Base-by-base conservation (phyloP, 176 grass and related monocot species). In the Avena sativa region DNA sequence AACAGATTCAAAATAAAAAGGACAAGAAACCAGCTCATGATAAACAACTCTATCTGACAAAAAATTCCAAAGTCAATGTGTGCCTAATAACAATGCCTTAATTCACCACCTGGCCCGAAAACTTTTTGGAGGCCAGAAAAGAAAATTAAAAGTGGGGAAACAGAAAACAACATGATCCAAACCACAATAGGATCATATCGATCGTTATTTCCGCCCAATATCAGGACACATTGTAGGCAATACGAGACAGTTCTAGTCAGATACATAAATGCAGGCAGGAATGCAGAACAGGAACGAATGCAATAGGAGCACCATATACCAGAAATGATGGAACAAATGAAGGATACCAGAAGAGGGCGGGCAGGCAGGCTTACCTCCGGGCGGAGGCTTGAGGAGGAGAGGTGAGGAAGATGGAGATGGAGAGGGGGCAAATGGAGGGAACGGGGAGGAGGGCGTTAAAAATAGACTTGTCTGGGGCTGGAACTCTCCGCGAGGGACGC, bases 331-430 rank as follows among this genome's bases (percentile, higher is more conserved):
- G 68, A 61, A 34, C 1, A 16, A 25, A 63, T 2, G 53, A 43
- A 43, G 40, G 40, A 43, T 43, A 43, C 5, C 40, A 43, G 40
- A 6, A 43, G 6, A 43, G 40, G 40, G 40, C 5, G 40, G 40
- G 19, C 49, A 76, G 74, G 25, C 1, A 30, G 23, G 61, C 79
- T 23, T 85, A 89, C 87, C 87, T 85, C 82, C 57, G 56, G 71
- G 87, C 84, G 82, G 82, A 85, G 76, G 76, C 57, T 85, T 49
- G 36, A 38, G 34, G 87, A 75, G 76, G 46, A 68, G 61, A 34
- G 57, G 69, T 14, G 32, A 49, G 66, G 19, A 26, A 17, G 50
- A 77, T 17, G 74, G 26, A 76, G 73, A 77, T 63, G 79, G 72
- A 16, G 47, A 25, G 63, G 36, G 46, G 7, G 52, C 15, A 19